Base-by-base conservation (phyloP, 331 rosid genomes). In the Prunus yedoensis region DNA sequence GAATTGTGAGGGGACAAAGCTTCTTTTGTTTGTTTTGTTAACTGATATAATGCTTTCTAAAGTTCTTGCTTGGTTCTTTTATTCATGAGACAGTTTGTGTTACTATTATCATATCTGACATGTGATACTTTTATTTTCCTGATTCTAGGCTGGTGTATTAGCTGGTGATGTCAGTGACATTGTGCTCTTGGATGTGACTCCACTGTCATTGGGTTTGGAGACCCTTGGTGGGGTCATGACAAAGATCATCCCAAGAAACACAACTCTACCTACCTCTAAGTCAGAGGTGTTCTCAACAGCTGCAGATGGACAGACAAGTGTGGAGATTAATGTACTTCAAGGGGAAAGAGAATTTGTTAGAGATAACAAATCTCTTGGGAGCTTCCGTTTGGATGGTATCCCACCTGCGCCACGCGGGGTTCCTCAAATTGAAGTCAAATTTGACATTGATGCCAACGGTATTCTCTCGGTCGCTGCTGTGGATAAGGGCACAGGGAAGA, bases 201-300 rank as follows among this genome's bases (percentile, higher is more conserved):
- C 85, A 23, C 50, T 81, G 71, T 81, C 81, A 8, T 18, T 81
- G 28, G 85, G 85, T 49, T 67, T 81, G 74, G 85, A 81, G 71
- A 81, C 85, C 65, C 81, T 81, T 21, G 85, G 85, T 35, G 85
- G 85, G 4, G 81, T 81, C 50, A 81, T 81, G 85, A 81, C 85
- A 4, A 81, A 81, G 78, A 81, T 81, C 74, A 81, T 81, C 66
- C 85, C 85, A 25, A 71, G 85, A 51, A 81, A 81, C 78, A 81
- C 85, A 2, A 81, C 85, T 49, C 60, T 81, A 32, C 85, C 85
- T 8, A 81, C 85, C 66, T 81, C 85, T 16, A 81, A 81, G 61
- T 81, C 85, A 2, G 85, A 81, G 70, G 81, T 81, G 23, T 81
- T 81, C 78, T 81, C 85, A 10, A 81, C 85, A 2, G 85, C 85